Conservation (phyloP, 192 early-diverging fungal genomes). For the Rhizophlyctis rosea region DNA sequence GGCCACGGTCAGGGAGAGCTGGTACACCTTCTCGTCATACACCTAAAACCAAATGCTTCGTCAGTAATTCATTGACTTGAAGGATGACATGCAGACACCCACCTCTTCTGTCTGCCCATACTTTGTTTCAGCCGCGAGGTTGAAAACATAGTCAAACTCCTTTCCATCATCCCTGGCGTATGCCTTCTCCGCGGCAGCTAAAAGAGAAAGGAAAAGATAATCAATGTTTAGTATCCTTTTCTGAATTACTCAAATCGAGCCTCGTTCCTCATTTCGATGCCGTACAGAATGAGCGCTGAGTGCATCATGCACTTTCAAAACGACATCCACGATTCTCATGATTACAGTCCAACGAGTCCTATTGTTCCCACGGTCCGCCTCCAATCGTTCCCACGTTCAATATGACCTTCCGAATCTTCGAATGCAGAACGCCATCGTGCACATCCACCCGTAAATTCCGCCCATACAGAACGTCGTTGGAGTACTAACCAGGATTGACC, state of each 20-base stretch:
- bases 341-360: no score
- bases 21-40: conserved; percentile 76
- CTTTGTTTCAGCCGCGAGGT: conserved; percentile 92
- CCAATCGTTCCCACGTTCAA: no score
- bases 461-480: no score
- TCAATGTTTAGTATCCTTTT: no score
- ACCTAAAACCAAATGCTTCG: conserved; percentile 59
- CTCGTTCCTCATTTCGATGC: not conserved
- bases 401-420: no score
- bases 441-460: no score
- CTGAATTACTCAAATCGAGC: not conserved
- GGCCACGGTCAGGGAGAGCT: conserved; percentile 72
- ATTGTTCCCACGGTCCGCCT: no score
- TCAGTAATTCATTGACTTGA: no score
- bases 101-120: conserved; percentile 83
- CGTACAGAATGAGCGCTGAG: not conserved
- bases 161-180: conserved; percentile 67
- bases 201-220: conserved; percentile 12
- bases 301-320: no score
- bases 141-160: conserved; percentile 89
- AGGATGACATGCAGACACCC: no score
- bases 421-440: no score
- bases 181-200: conserved; percentile 69
- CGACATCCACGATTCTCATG: no score
- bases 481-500: conserved; percentile 59